Evolutionary conservation across 2,329 filamentous ascomycete genomes (phyloP).

Genomic region (Beauveria sp.): DNA sequence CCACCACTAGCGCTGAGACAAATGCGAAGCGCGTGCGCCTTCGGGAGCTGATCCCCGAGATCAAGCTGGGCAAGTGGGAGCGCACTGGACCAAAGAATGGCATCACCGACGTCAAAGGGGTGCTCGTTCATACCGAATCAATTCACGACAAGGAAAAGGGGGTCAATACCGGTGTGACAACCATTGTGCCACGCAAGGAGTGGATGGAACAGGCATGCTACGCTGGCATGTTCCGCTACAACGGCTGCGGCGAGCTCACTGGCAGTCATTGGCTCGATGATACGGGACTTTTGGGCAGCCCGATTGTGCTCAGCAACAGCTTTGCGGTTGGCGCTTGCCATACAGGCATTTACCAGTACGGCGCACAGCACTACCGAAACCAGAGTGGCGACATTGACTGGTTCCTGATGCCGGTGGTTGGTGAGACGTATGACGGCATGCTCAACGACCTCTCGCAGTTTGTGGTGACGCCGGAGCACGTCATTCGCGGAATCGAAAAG

Average conservation of each 20-base stretch:
- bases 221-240: conserved; percentile 45
- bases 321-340: conserved; percentile 47
- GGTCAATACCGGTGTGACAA: conserved; percentile 38
- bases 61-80: conserved; percentile 31
- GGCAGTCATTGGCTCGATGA: conserved; percentile 51
- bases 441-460: conserved; percentile 48
- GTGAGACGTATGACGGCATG: conserved; percentile 51
- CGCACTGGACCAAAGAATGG: conserved; percentile 35
- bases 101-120: conserved; percentile 37
- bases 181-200: conserved; percentile 33
- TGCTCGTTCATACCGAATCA: conserved; percentile 34
- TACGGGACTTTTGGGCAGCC: conserved; percentile 46
- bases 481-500: conserved; percentile 43
- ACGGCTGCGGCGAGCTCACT: conserved; percentile 52
- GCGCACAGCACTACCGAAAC: conserved; percentile 34
- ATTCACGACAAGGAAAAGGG: conserved; percentile 23
- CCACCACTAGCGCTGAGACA: neutral
- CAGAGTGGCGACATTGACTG: conserved; percentile 35
- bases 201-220: conserved; percentile 36
- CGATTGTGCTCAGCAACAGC: conserved; percentile 50
- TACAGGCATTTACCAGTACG: conserved; percentile 47
- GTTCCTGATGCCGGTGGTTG: conserved; percentile 48
- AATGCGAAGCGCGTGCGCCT: conserved; percentile 16
- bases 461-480: conserved; percentile 40
- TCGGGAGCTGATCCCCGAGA: conserved; percentile 31